Base-by-base conservation (phyloP, 768 basidiomycete species). In the Leccinum subtestaceum region DNA sequence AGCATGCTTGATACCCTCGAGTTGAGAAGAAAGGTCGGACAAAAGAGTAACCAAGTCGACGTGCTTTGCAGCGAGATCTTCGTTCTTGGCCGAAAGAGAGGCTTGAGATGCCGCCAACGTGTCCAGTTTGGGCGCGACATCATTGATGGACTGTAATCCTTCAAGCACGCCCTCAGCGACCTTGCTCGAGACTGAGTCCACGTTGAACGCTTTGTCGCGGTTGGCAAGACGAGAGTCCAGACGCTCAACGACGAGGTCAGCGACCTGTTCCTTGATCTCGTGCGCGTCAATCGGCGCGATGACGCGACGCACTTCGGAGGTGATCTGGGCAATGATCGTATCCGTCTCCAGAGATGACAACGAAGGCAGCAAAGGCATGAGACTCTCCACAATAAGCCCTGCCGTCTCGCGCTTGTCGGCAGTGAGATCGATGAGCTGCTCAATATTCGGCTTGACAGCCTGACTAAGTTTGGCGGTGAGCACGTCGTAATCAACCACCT, bases 331-430 rank as follows among this genome's bases (percentile, higher is more conserved):
- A 8, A 83, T 79, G 52, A 93, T 73, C 2, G 78, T 76, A 51
- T 84, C 80, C 1, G 80, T 78, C 65, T 93, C 86, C 34, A 80
- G 45, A 27, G 78, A 66, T 7, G 72, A 52, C 57, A 77, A 60
- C 59, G 74, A 61, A 10, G 85, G 85, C 17, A 93, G 66, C 56
- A 90, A 69, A 10, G 92, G 92, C 5, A 85, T 58, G 40, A 94
- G 81, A 21, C 82, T 77, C 53, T 93, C 83, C 27, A 92, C 83
- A 58, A 94, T 94, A 46, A 94, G 81, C 7, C 82, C 80, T 4
- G 92, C 92, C 4, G 92, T 94, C 73, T 94, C 92, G 36, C 89
- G 82, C 71, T 94, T 94, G 70, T 94, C 92, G 0, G 89, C 91
- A 27, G 92, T 87, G 52, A 94, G 81, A 68, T 94, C 92, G 61